Percentiles rank a stretch among this genome's conserved stretches.
Conservation (phyloP, 1,139 yeast species). For the Yamadazyma mexicana region DNA sequence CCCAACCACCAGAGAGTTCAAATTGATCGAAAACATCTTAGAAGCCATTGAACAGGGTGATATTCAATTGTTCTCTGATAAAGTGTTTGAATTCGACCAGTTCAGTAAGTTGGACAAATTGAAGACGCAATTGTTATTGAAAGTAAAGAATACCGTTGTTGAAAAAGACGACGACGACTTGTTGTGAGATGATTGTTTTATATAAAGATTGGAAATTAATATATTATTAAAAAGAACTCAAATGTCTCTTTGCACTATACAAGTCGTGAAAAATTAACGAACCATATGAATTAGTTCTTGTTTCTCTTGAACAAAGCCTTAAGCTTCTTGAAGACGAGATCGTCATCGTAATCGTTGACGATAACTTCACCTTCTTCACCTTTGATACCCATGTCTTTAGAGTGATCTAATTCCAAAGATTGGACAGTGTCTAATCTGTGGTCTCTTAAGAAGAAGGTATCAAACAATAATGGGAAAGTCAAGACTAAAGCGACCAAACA, state of each 20-base stretch:
- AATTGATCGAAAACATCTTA: conserved; percentile 61
- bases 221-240: too few relatives aligned
- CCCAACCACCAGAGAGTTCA: conserved; percentile 75
- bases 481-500: conserved; percentile 58
- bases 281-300: conserved; percentile 1
- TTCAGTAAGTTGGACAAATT: conserved; percentile 87
- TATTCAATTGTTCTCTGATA: conserved; percentile 69
- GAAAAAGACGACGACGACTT: conserved; percentile 70
- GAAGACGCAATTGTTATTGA: conserved; percentile 83
- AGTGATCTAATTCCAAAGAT: conserved; percentile 31
- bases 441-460: conserved; percentile 56
- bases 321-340: conserved; percentile 14
- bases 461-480: conserved; percentile 50
- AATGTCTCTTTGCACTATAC: too few relatives aligned
- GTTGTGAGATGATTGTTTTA: too few relatives aligned
- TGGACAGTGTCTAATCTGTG: conserved; percentile 44
- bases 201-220: neutral
- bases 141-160: conserved; percentile 73
- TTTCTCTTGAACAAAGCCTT: conserved; percentile 8
- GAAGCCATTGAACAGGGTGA: conserved; percentile 80
- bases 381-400: conserved; percentile 22
- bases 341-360: conserved; percentile 40
- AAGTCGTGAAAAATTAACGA: neutral
- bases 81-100: conserved; percentile 82
- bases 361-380: conserved; percentile 40